Base-by-base conservation (phyloP, 164 flowering plant species). In the Cinnamomum micranthum region DNA sequence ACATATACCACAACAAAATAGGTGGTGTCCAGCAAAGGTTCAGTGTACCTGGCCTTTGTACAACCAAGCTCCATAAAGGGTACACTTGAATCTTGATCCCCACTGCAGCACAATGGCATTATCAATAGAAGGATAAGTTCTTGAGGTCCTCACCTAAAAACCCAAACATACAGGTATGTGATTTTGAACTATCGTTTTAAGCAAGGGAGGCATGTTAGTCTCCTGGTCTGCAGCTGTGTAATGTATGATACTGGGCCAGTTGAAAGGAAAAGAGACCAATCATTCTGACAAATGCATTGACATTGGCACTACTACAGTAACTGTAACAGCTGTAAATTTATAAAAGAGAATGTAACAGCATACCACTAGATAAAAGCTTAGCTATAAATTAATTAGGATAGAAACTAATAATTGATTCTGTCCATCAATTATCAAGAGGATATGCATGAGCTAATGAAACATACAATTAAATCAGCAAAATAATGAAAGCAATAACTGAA, bases 31-130 rank as follows among this genome's bases (percentile, higher is more conserved):
- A 55, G 60, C 20, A 17, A 55, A 15, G 60, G 20, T 55, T n/a
- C 6, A 0, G 9, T 28, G 22, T 79, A 93, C 99, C 98, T 95
- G 99, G 65, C 84, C 84, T 84, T 85, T 86, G 85, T 90, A 92
- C 77, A 91, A 96, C 99, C 99, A 96, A 74, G 93, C 89, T 78
- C 89, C 89, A 81, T 93, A 93, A 96, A 75, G 12, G 99, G 98
- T 13, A 92, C 91, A 27, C 91, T 97, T 60, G 97, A 91, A 82
- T 93, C 99, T 85, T 96, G 97, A 79, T 96, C 99, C 20, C 98
- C 99, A 71, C 99, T 96, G 78, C 75, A 85, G 60, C 77, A 52
- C n/a, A 23, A 11, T n/a, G 79, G 73, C 41, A 20, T 23, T 15
- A 69, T 15, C 10, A 59, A 65, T 25, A 2, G 10, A 19, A 59